A percentile compares a stretch with the other conserved stretches of the same genome.
Evolutionary conservation across 2,329 filamentous ascomycete species (phyloP).

Genomic region (Alternaria sp.): DNA sequence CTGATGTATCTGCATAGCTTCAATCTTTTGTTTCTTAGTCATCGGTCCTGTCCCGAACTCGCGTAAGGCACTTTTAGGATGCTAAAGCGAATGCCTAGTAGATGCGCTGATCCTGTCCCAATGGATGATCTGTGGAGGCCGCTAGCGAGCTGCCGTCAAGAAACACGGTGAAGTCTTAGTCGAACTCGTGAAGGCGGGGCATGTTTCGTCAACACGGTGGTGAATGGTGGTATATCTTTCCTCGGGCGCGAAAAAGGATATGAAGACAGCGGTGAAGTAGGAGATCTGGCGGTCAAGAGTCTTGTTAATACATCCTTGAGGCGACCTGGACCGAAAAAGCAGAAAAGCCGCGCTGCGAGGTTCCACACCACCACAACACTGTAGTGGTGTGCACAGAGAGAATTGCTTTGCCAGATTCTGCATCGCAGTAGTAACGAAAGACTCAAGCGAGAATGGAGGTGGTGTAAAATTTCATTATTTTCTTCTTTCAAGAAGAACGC

Average conservation of each 20-base stretch:
- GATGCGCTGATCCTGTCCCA: background rate
- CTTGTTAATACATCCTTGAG: background rate
- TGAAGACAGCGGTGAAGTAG: background rate
- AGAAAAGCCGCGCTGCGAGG: background rate
- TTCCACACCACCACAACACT: background rate
- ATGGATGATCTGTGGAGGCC: background rate
- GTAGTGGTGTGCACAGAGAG: background rate
- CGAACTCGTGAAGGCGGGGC: background rate
- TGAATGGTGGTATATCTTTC: background rate
- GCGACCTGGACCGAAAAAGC: background rate
- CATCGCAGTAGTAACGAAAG: background rate
- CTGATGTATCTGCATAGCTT: background rate
- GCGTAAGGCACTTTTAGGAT: background rate
- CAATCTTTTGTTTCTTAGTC: background rate
- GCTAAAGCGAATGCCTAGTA: background rate
- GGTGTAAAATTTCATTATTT: conserved; percentile 2
- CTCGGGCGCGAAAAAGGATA: background rate
- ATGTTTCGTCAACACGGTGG: background rate
- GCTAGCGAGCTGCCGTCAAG: background rate
- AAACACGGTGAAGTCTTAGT: background rate
- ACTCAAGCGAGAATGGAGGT: background rate
- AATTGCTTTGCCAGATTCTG: background rate
- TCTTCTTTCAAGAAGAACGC: conserved; percentile 11
- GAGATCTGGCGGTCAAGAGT: background rate
- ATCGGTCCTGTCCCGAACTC: background rate